Percentiles rank a stretch among this genome's conserved stretches.
Evolutionary conservation across 179 eudicot genomes (phyloP).

Genomic region (Monotropa hypopitys): DNA sequence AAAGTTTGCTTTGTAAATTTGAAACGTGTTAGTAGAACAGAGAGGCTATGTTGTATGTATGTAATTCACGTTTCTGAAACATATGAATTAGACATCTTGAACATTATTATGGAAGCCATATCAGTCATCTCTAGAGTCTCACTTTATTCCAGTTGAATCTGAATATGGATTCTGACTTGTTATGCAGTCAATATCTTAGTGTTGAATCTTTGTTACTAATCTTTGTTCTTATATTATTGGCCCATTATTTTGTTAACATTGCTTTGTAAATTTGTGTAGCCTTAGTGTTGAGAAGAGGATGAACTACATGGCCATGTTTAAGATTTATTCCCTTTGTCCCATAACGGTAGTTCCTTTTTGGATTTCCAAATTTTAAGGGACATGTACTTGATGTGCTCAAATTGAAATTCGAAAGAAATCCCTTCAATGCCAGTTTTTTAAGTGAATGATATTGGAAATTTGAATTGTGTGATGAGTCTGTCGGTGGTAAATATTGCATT

Average conservation of each 20-base stretch:
- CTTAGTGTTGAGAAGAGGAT: too few species aligned
- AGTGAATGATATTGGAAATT: background rate
- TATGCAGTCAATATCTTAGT: background rate
- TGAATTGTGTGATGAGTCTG: background rate
- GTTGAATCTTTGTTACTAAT: background rate
- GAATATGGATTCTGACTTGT: background rate
- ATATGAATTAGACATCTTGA: background rate
- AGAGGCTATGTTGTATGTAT: background rate
- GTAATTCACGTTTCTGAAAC: background rate
- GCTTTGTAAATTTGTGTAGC: too few species aligned
- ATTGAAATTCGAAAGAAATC: background rate
- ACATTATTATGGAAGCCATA: background rate
- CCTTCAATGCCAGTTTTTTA: background rate
- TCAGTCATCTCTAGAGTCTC: background rate
- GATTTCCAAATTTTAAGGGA: too few species aligned
- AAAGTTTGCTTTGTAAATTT: background rate
- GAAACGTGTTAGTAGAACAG: background rate
- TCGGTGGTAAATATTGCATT: background rate
- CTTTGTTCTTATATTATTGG: background rate
- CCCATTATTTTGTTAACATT: background rate
- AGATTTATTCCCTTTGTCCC: too few species aligned
- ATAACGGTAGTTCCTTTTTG: too few species aligned
- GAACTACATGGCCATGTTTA: too few species aligned
- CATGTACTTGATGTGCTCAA: background rate
- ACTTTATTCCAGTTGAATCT: background rate